These are phyloP conservation scores for Aspergillus indologenus DNA, from an alignment of 495 filamentous ascomycete species.

Conservation along the genomic window DNA sequence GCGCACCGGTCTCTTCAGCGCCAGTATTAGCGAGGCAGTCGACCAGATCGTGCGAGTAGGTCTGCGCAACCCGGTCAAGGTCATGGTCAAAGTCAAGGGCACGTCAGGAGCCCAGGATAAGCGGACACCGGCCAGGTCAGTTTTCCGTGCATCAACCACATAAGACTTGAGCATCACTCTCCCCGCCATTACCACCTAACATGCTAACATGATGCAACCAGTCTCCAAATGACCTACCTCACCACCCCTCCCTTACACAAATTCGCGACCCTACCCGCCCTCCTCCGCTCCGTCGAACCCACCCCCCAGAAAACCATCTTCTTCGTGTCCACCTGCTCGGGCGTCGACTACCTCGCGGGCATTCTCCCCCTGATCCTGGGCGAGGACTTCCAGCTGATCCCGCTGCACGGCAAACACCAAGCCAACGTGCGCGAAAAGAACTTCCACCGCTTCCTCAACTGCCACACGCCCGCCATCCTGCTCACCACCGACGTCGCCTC, in stretches of 20 bases:
- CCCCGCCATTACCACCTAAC: background rate
- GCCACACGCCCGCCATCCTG: slow-evolving; percentile 66
- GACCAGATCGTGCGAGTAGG: slow-evolving; percentile 90
- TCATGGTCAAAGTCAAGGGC: slow-evolving; percentile 88
- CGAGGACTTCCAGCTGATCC: slow-evolving; percentile 60
- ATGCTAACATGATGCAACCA: slow-evolving; percentile 22
- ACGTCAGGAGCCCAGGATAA: slow-evolving; percentile 71
- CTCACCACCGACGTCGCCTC: slow-evolving; percentile 85
- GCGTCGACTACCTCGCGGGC: slow-evolving; percentile 87
- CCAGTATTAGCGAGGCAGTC: slow-evolving; percentile 86
- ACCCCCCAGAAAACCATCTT: slow-evolving; percentile 81
- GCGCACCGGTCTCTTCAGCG: slow-evolving; percentile 90
- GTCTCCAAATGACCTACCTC: slow-evolving; percentile 87
- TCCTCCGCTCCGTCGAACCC: slow-evolving; percentile 66
- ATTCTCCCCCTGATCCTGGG: slow-evolving; percentile 66
- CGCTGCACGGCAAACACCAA: slow-evolving; percentile 86
- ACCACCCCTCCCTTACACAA: slow-evolving; percentile 71
- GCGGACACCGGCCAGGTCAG: slow-evolving; percentile 73
- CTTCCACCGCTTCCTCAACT: slow-evolving; percentile 71
- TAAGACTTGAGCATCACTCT: background rate
- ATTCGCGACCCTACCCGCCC: slow-evolving; percentile 64
- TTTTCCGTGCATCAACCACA: background rate
- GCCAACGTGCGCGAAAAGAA: slow-evolving; percentile 77
- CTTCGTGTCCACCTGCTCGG: slow-evolving; percentile 90
- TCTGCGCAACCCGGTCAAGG: slow-evolving; percentile 87